phyloP scores from a whole-genome alignment of 1,284 basidiomycete species.

The Melampsora americana region DNA sequence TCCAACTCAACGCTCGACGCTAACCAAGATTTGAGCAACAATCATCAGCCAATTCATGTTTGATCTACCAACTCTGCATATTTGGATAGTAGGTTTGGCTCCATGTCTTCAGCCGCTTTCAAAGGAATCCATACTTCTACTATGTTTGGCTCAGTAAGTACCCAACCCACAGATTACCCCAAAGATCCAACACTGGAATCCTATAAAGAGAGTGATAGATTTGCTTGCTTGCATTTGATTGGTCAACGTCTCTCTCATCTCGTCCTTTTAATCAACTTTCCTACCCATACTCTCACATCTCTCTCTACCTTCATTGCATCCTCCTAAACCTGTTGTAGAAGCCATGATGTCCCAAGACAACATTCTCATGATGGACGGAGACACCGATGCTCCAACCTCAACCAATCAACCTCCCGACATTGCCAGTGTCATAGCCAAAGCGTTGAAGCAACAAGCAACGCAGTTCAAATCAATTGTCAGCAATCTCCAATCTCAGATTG shows the following conservation, averaged over 20 bases:
- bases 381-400: background rate
- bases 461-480: background rate
- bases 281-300: background rate
- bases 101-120: background rate
- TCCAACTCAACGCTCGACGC: background rate
- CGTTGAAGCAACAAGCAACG: background rate
- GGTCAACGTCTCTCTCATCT: background rate
- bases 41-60: background rate
- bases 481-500: constrained; percentile 1
- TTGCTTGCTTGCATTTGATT: background rate
- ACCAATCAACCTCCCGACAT: background rate
- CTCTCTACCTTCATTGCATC: background rate
- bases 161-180: background rate
- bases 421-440: background rate
- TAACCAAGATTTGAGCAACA: background rate
- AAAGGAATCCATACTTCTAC: background rate
- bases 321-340: background rate
- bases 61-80: background rate
- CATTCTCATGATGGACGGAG: background rate
- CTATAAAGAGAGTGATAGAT: constrained; percentile 2
- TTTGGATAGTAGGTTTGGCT: background rate
- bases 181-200: background rate
- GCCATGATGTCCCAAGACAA: background rate
- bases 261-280: too few species aligned
- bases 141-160: background rate